phyloP scores from a whole-genome alignment of 257 asterid genomes.

The Solanum virginianum region DNA sequence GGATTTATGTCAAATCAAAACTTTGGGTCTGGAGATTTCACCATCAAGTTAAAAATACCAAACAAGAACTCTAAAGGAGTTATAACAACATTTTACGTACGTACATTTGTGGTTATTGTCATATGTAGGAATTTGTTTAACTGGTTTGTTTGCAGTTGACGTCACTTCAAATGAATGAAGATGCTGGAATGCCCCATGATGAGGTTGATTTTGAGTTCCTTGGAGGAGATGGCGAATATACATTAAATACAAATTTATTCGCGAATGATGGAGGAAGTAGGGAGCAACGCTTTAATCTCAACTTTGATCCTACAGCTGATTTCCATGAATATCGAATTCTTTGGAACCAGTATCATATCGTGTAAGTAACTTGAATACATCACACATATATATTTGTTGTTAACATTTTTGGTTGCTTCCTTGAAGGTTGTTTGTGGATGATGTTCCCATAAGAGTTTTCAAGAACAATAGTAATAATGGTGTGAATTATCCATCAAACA shows the following conservation, averaged over 20 bases:
- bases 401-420: background rate
- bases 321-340: slow-evolving; percentile 7
- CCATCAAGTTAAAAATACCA: slow-evolving; percentile 9
- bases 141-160: slow-evolving; percentile 2
- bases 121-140: too few species aligned
- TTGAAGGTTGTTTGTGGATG: slow-evolving; percentile 9
- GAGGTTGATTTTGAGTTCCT: slow-evolving; percentile 22
- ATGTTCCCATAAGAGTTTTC: slow-evolving; percentile 10
- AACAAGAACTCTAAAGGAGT: slow-evolving; percentile 1
- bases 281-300: slow-evolving; percentile 14
- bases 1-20: slow-evolving; percentile 12
- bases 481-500: slow-evolving; percentile 1
- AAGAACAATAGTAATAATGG: slow-evolving; percentile 5
- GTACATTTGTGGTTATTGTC: background rate
- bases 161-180: background rate
- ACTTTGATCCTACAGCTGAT: slow-evolving; percentile 10
- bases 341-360: slow-evolving; percentile 12
- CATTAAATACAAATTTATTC: slow-evolving; percentile 10
- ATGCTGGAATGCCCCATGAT: background rate
- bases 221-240: background rate
- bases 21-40: slow-evolving; percentile 15
- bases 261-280: slow-evolving; percentile 11
- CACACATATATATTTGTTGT: background rate
- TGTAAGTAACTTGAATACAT: background rate
- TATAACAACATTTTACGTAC: slow-evolving; percentile 12